Conservation (phyloP, 1,284 basidiomycete species). For the Ganoderma leucocontextum region DNA sequence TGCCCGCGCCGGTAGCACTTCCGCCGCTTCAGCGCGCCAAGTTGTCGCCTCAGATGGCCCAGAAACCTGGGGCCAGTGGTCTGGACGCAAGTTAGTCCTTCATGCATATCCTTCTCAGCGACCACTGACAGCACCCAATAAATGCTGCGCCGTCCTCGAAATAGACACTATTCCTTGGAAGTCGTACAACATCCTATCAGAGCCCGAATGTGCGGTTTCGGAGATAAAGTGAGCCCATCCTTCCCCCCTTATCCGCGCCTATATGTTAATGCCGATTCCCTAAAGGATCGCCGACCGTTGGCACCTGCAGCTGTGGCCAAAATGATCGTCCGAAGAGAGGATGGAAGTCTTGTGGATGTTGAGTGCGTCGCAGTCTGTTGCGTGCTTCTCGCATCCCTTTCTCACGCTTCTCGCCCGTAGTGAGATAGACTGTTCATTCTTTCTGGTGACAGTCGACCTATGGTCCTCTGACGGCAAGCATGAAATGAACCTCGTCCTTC, state of each 20-base stretch:
- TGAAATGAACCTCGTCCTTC: slow-evolving; percentile 87
- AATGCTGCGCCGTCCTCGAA: slow-evolving; percentile 21
- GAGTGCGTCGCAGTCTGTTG: slow-evolving; percentile 61
- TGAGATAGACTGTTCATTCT: slow-evolving; percentile 85
- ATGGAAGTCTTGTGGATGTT: slow-evolving; percentile 75
- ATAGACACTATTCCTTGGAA: slow-evolving; percentile 82
- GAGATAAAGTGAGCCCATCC: slow-evolving; percentile 78
- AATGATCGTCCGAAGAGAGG: slow-evolving; percentile 75
- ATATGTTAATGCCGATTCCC: slow-evolving; percentile 25
- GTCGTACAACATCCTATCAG: slow-evolving; percentile 88
- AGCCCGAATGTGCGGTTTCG: slow-evolving; percentile 94
- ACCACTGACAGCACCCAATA: slow-evolving; percentile 21
- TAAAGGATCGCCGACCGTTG: slow-evolving; percentile 87
- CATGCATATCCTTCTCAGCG: slow-evolving; percentile 25
- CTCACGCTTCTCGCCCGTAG: slow-evolving; percentile 50
- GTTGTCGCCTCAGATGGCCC: slow-evolving; percentile 35
- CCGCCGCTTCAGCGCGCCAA: slow-evolving; percentile 40
- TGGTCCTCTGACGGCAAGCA: slow-evolving; percentile 84
- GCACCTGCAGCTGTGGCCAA: slow-evolving; percentile 90
- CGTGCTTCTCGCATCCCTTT: slow-evolving; percentile 21
- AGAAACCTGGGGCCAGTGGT: slow-evolving; percentile 52
- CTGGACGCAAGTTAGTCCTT: slow-evolving; percentile 60
- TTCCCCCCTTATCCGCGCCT: slow-evolving; percentile 17
- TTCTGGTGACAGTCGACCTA: slow-evolving; percentile 88
- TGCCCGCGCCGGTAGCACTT: slow-evolving; percentile 48